Base-by-base conservation (phyloP, 83 land plant species). In the Picea abies region DNA sequence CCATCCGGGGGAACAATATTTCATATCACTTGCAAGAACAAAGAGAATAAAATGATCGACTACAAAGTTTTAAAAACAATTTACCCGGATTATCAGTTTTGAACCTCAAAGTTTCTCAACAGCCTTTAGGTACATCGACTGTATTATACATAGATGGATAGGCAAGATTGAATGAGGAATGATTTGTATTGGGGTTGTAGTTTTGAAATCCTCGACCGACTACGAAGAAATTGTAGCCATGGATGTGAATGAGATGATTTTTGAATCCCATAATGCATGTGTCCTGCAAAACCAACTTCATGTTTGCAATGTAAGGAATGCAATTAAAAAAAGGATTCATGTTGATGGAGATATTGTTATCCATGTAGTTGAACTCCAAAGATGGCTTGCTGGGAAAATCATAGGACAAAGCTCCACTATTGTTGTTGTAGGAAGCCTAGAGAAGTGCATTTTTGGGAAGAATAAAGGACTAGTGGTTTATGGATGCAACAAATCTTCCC, bases 81-180 rank as follows among this genome's bases (percentile, higher is more conserved):
- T 35, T 35, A 7, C 78, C 29, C 44, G 92, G 90, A 65, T 90
- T 90, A 44, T 88, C 83, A 0, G 92, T 89, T 80, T 26, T 86
- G 60, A 90, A 82, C 49, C 93, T 77, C 61, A 92, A 69, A 65
- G 86, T 94, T 12, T 89, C 37, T 35, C 37, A 35, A 35, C 4
- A 35, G 0, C 37, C 37, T 35, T 2, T 35, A 35, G 37, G 37
- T 35, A 94, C 94, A 1, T 81, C 91, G 32, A 92, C 83, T 62
- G 94, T 94, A 83, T 92, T 92, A 71, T 93, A 82, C 79, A 83
- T 81, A 29, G 94, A 91, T 19, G 94, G 94, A 66, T 93, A 90
- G 58, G 88, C 1, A 0, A 35, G 0, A 35, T 35, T 35, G 4
- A 35, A 35, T 35, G 4, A 3, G 3, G 37, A 35, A 35, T 35